These are phyloP conservation scores for Trichophyton verrucosum DNA, from an alignment of 2,329 filamentous ascomycete species.

Conservation along the genomic window DNA sequence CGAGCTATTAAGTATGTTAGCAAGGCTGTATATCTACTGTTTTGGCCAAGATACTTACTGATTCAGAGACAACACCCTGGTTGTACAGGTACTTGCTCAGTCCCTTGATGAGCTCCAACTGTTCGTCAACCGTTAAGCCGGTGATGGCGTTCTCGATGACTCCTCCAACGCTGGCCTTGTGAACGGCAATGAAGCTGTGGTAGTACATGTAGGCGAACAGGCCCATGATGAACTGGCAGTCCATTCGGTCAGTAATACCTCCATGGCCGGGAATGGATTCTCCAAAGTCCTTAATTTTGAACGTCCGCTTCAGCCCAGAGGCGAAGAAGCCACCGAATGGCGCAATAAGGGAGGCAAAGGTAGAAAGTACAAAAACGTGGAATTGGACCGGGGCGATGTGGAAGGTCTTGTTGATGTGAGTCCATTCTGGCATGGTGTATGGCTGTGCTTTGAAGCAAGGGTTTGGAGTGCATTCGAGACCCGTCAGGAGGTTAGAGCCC, in stretches of 20 bases:
- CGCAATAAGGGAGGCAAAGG: slow-evolving; percentile 90
- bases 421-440: slow-evolving; percentile 60
- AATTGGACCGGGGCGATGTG: slow-evolving; percentile 81
- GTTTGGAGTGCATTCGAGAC: slow-evolving; percentile 79
- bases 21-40: neutral
- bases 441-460: slow-evolving; percentile 73
- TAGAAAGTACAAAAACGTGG: slow-evolving; percentile 78
- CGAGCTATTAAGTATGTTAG: slow-evolving; percentile 21
- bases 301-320: slow-evolving; percentile 91
- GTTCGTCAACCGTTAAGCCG: slow-evolving; percentile 75
- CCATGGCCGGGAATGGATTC: slow-evolving; percentile 96
- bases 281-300: slow-evolving; percentile 99
- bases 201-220: slow-evolving; percentile 98
- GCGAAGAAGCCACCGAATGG: slow-evolving; percentile 98
- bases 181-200: slow-evolving; percentile 85
- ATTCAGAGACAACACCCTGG: slow-evolving; percentile 45
- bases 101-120: slow-evolving; percentile 62
- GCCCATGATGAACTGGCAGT: slow-evolving; percentile 99
- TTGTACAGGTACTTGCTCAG: slow-evolving; percentile 53
- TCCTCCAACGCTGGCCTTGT: slow-evolving; percentile 71
- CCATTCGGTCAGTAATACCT: slow-evolving; percentile 97
- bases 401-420: slow-evolving; percentile 60
- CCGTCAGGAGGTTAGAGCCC: slow-evolving; percentile 82
- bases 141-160: slow-evolving; percentile 88
- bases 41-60: slow-evolving; percentile 30